Percentiles rank a stretch among this genome's conserved stretches.
These are phyloP conservation scores for Funneliformis mosseae DNA, from an alignment of 192 early-diverging fungal species.

Conservation along the genomic window DNA sequence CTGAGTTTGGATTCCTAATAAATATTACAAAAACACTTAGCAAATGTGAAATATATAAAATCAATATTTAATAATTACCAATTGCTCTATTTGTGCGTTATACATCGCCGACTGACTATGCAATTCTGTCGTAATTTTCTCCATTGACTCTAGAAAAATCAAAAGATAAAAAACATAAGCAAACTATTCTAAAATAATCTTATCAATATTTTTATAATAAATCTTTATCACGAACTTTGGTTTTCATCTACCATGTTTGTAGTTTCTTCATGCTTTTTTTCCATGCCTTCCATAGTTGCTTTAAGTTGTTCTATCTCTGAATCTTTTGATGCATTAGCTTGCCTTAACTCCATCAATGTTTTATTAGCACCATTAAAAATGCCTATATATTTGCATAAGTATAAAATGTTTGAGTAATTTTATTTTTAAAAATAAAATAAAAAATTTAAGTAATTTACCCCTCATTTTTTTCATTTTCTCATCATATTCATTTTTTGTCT, in stretches of 20 bases:
- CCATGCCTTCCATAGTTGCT: slow-evolving; percentile 35
- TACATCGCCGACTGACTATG: slow-evolving; percentile 40
- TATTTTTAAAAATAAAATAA: not conserved
- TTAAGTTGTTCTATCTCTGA: slow-evolving; percentile 47
- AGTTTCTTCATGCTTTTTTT: slow-evolving; percentile 36
- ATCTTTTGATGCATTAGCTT: slow-evolving; percentile 51
- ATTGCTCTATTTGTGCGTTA: slow-evolving; percentile 41
- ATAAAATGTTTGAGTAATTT: not conserved
- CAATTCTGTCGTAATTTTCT: slow-evolving; percentile 44
- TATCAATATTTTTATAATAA: not conserved
- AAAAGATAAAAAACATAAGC: not conserved
- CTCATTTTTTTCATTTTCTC: slow-evolving; percentile 64
- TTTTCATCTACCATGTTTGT: slow-evolving; percentile 31
- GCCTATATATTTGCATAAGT: slow-evolving; percentile 32
- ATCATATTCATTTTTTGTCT: slow-evolving; percentile 52
- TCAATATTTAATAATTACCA: slow-evolving; percentile 39
- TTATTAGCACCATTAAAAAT: slow-evolving; percentile 61
- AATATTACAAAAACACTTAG: not conserved
- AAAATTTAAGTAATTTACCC: slow-evolving; percentile 37
- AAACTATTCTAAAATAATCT: not conserved
- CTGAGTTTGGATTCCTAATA: slow-evolving; percentile 51
- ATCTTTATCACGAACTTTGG: slow-evolving; percentile 22
- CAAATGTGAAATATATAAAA: not conserved
- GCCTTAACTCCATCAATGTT: slow-evolving; percentile 55
- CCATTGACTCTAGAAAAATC: slow-evolving; percentile 37